Base-by-base conservation (phyloP, 495 filamentous ascomycete genomes). In the Articulospora tetracladia region DNA sequence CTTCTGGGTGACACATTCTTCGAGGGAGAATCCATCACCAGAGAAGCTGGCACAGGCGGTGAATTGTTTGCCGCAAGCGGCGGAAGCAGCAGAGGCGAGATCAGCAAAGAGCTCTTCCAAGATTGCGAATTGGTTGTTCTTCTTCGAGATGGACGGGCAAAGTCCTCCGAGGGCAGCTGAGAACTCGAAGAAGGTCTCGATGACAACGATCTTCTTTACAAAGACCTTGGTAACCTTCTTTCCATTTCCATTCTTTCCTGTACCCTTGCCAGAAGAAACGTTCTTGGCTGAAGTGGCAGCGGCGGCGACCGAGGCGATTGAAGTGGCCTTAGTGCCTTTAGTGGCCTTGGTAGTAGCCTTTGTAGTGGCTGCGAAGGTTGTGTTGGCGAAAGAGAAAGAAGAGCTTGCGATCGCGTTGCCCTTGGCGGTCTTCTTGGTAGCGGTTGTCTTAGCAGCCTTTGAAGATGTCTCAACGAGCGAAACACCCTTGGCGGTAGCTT, bases 121-220 rank as follows among this genome's bases (percentile, higher is more conserved):
- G 34, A 63, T 58, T 15, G 23, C 26, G 50, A 61, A 63, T 17
- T 19, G 19, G n/a, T 57, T 41, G 15, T 50, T 54, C 28, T 59
- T 50, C 52, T 61, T 64, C 24, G 32, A 46, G 25, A 67, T 61
- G 27, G 60, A 58, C 4, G 65, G 65, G 23, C 48, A 49, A 24
- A 61, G 60, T 27, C 65, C 65, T 26, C 65, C 65, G 34, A 67
- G 58, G 24, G 54, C 57, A 8, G 46, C 24, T 0, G 12, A 19
- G 47, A 67, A 67, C 28, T 58, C 55, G 58, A 67, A 67, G 61
- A 67, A 67, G 12, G 65, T 58, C 19, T 64, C 58, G 27, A 67
- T 53, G 39, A 64, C 47, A 13, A 58, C 63, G 15, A 63, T 49
- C 34, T 58, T 58, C 12, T 61, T 24, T 17, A 61, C 53, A 50